phyloP scores from a whole-genome alignment of 768 basidiomycete genomes.

The Collybia sordida region DNA sequence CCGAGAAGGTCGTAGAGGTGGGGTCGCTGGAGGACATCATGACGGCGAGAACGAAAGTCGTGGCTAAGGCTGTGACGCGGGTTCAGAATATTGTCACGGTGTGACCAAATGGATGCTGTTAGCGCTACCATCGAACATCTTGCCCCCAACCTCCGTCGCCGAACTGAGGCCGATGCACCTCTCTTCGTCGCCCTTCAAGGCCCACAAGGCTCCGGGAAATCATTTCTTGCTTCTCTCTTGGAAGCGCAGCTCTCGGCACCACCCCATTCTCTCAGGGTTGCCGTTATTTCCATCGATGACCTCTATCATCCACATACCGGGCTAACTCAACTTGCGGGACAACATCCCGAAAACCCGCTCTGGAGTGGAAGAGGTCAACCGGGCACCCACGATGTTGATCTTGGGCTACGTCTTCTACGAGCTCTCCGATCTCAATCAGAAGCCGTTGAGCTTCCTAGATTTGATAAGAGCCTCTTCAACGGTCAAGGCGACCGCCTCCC shows the following conservation, averaged over 20 bases:
- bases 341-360: conserved; percentile 60
- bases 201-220: conserved; percentile 94
- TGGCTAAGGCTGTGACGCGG: conserved; percentile 16
- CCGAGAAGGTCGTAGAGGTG: conserved; percentile 20
- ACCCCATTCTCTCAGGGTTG: conserved; percentile 54
- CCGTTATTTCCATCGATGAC: conserved; percentile 78
- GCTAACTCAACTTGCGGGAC: conserved; percentile 53
- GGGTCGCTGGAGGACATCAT: conserved; percentile 51
- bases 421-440: conserved; percentile 47
- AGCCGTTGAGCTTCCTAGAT: conserved; percentile 65
- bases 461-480: conserved; percentile 80
- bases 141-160: conserved; percentile 6
- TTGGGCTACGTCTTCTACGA: conserved; percentile 56
- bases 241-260: conserved; percentile 37
- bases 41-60: conserved; percentile 17
- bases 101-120: conserved; percentile 19
- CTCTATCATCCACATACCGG: conserved; percentile 77
- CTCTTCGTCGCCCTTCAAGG: conserved; percentile 89
- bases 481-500: conserved; percentile 84
- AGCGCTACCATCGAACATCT: conserved; percentile 24
- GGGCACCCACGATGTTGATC: conserved; percentile 82
- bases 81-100: conserved; percentile 7
- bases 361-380: conserved; percentile 88
- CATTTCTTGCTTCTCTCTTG: conserved; percentile 68
- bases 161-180: conserved; percentile 39